Percentiles rank a stretch among this genome's conserved stretches.
These are phyloP conservation scores for Cladophialophora immunda DNA, from an alignment of 2,329 filamentous ascomycete genomes.

Conservation along the genomic window DNA sequence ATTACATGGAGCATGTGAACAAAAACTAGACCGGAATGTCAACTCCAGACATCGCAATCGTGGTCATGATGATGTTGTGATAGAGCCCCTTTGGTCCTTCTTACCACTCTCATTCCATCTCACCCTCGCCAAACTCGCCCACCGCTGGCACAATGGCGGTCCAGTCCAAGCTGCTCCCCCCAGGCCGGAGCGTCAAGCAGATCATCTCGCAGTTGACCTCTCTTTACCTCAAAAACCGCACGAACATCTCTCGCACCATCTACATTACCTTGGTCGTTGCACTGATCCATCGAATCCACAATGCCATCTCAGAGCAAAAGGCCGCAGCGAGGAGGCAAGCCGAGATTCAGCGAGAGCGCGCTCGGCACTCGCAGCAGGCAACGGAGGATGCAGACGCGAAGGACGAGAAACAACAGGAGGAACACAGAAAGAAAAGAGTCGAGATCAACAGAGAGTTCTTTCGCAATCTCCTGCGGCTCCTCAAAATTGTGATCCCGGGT, in stretches of 20 bases:
- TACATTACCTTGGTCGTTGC: slow-evolving; percentile 84
- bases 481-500: slow-evolving; percentile 88
- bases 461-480: slow-evolving; percentile 76
- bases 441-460: slow-evolving; percentile 91
- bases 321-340: slow-evolving; percentile 76
- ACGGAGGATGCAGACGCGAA: slow-evolving; percentile 43
- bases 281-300: slow-evolving; percentile 84
- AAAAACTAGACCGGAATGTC: slow-evolving; percentile 59
- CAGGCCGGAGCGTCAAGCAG: slow-evolving; percentile 69
- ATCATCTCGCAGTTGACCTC: slow-evolving; percentile 72
- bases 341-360: slow-evolving; percentile 56
- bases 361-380: slow-evolving; percentile 59
- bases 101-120: background rate
- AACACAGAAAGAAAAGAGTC: slow-evolving; percentile 70
- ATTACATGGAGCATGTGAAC: slow-evolving; percentile 75
- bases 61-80: background rate
- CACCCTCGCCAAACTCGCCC: background rate
- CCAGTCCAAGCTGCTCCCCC: slow-evolving; percentile 75
- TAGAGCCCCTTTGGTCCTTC: background rate
- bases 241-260: slow-evolving; percentile 80
- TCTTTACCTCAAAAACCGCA: slow-evolving; percentile 81
- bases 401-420: slow-evolving; percentile 37
- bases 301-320: slow-evolving; percentile 93
- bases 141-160: slow-evolving; percentile 67
- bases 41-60: background rate